Base-by-base conservation (phyloP, 805 yeast species). In the Middelhovenomyces tepae region DNA sequence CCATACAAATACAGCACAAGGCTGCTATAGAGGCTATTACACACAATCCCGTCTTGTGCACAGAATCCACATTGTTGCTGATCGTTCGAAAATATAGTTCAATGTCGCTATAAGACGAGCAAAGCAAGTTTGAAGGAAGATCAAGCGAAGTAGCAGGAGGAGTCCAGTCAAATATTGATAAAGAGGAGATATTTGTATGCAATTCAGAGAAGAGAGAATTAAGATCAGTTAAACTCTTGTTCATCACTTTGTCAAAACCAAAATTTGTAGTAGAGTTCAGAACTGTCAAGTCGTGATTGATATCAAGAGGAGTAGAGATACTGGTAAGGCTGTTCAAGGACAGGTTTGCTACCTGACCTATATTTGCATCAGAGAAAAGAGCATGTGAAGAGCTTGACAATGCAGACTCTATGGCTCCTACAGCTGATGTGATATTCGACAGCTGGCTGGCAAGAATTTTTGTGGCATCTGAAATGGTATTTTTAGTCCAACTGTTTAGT, bases 1-100 rank as follows among this genome's bases (percentile, higher is more conserved):
- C 31, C n/a, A 28, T 20, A 2, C 35, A 32, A 3, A 40, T 16
- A 16, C 27, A 13, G 8, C 36, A 19, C 17, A 37, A 9, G 2
- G 38, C 31, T 3, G 45, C 46, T 8, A 40, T 27, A 11, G 28
- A 15, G 4, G 32, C 25, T 14, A 40, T 27, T 9, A 32, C 27
- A 10, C 33, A 24, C 3, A 42, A 29, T n/a, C n/a, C n/a, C n/a
- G n/a, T n/a, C n/a, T n/a, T n/a, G n/a, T n/a, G n/a, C n/a, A n/a
- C n/a, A n/a, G n/a, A n/a, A n/a, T n/a, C n/a, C n/a, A 10, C 18
- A 21, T 5, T 16, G 20, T 17, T 36, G 40, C 21, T 26, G 33
- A 15, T 21, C 29, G 15, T 28, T 23, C 21, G 8, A 14, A 14
- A 42, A 23, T 5, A 22, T 11, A n/a, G n/a, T n/a, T n/a, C n/a